Conservation (phyloP, 495 filamentous ascomycete species). For the Parachaetomium inaequale region DNA sequence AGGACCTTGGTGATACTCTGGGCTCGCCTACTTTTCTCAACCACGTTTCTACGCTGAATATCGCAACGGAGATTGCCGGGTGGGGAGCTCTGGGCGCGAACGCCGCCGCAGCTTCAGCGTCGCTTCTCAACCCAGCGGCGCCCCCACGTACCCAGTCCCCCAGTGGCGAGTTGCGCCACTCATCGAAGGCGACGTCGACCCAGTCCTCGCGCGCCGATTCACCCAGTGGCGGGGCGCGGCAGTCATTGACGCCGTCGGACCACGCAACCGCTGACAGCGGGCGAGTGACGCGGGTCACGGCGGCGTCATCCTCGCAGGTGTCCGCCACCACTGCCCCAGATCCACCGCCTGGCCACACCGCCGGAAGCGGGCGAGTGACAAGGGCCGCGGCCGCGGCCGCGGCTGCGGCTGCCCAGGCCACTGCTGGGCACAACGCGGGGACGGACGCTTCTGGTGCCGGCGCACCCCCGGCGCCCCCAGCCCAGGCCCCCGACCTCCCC, state of each 20-base stretch:
- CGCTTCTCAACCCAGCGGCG: too few relatives aligned
- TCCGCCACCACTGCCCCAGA: too few relatives aligned
- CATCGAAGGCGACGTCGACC: too few relatives aligned
- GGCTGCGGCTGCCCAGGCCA: background rate
- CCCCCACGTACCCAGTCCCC: too few relatives aligned
- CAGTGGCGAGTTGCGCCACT: too few relatives aligned
- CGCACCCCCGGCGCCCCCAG: too few relatives aligned
- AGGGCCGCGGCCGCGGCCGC: background rate
- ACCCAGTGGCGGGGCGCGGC: too few relatives aligned
- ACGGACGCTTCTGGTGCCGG: background rate
- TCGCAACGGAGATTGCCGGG: background rate
- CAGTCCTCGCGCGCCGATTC: too few relatives aligned
- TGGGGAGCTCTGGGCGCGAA: background rate
- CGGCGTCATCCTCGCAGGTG: too few relatives aligned
- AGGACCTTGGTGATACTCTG: background rate
- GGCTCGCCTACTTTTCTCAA: background rate
- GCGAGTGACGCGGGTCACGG: too few relatives aligned
- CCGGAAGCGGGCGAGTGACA: background rate
- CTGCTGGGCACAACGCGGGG: background rate
- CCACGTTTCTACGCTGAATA: background rate
- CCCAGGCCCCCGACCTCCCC: background rate
- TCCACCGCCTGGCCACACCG: background rate
- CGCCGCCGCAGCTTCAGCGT: background rate
- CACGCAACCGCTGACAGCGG: too few relatives aligned
- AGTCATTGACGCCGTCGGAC: too few relatives aligned